Percentiles rank a stretch among this genome's conserved stretches.
Evolutionary conservation across 768 basidiomycete genomes (phyloP).

Genomic region (Trametes cubensis): DNA sequence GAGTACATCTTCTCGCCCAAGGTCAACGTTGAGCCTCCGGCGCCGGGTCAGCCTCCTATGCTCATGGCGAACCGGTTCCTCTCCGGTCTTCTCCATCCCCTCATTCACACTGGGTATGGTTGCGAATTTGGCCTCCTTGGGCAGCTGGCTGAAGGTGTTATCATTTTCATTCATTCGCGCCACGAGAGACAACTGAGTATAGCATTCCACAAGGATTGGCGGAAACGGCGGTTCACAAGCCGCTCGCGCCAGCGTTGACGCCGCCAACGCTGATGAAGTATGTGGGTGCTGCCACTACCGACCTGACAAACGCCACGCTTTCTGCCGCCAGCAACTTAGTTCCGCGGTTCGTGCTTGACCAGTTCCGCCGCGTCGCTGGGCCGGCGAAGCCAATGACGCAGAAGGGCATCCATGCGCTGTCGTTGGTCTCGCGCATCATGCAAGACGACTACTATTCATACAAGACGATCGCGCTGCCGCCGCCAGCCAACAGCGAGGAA

Average conservation of each 20-base stretch:
- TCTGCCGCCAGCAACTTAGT: conserved; percentile 16
- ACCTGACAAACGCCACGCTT: conserved; percentile 6
- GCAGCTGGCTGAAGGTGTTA: conserved; percentile 58
- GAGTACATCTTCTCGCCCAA: conserved; percentile 56
- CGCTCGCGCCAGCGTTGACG: conserved; percentile 12
- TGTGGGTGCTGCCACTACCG: conserved; percentile 43
- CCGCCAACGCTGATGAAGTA: conserved; percentile 14
- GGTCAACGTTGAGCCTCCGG: conserved; percentile 23
- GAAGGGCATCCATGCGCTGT: conserved; percentile 19
- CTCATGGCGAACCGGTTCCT: conserved; percentile 60
- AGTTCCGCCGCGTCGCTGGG: neutral
- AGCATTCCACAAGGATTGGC: conserved; percentile 16
- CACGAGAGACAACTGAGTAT: neutral
- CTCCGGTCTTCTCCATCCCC: conserved; percentile 57
- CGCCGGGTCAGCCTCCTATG: conserved; percentile 38
- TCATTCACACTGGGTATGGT: conserved; percentile 65
- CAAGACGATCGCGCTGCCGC: conserved; percentile 17
- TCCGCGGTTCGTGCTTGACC: conserved; percentile 15
- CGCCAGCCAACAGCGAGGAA: conserved; percentile 9
- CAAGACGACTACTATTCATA: conserved; percentile 23
- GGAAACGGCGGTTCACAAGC: conserved; percentile 24
- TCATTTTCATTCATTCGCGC: neutral
- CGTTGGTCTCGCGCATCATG: conserved; percentile 20
- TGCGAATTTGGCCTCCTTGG: conserved; percentile 62
- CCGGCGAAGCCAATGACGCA: neutral